phyloP scores from a whole-genome alignment of 306 rosid species.

The Casuarina cunninghamiana region DNA sequence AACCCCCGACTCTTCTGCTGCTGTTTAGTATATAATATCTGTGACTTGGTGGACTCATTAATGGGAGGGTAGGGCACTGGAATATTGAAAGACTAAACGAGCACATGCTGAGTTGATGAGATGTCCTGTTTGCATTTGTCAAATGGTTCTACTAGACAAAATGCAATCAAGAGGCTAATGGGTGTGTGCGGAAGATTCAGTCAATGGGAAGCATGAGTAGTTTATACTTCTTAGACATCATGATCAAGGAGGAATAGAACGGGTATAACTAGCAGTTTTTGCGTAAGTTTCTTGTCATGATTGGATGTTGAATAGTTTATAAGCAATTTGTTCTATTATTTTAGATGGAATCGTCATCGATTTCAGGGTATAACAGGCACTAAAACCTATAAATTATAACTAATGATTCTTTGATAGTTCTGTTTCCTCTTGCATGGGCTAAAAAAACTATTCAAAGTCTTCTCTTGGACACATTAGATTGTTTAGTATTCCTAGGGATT shows the following conservation, averaged over 20 bases:
- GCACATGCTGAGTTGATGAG: conserved; percentile 36
- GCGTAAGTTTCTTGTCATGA: conserved; percentile 5
- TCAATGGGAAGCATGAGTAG: background rate
- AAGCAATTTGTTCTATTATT: conserved; percentile 17
- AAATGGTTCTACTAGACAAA: conserved; percentile 3
- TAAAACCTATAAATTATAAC: too few relatives aligned
- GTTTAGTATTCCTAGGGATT: background rate
- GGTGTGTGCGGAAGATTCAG: conserved; percentile 10
- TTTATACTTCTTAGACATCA: background rate
- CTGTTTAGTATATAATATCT: conserved; percentile 19
- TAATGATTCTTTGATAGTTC: background rate
- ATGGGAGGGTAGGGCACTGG: conserved; percentile 9
- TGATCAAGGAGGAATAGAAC: too few relatives aligned
- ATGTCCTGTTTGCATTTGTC: conserved; percentile 24
- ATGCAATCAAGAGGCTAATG: conserved; percentile 17
- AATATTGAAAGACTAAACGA: conserved; percentile 16
- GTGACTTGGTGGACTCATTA: conserved; percentile 22
- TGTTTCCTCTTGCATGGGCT: background rate
- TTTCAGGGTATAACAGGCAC: background rate
- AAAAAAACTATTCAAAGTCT: background rate
- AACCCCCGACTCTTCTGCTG: conserved; percentile 8
- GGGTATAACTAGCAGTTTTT: background rate
- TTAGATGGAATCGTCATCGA: background rate
- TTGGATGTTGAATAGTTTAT: background rate
- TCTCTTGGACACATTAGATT: background rate